Evolutionary conservation across 2,329 filamentous ascomycete species (phyloP), one percentile per base, ranked within the genome.

Genomic region (Trichoderma harzianum): DNA sequence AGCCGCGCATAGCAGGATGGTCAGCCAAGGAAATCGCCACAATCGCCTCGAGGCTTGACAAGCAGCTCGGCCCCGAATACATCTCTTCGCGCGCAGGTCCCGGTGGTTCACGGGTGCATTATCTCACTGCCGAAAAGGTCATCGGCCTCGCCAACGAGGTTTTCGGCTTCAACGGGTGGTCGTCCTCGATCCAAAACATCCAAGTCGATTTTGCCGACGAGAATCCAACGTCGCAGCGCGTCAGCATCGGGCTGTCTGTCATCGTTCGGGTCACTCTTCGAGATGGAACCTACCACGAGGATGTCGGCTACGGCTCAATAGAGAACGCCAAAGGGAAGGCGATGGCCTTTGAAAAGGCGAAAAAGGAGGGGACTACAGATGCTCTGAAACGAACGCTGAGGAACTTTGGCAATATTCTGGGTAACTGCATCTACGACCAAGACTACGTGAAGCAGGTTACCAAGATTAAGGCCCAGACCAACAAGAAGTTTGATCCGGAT

Each of bases 351-450:
- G 96, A 99, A 80, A 99, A 99, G 83, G 95, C 96, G 1, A 99
- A 98, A 85, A 99, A 99, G 81, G 95, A 98, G 84, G 97, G 94
- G 8, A 97, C 94, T 3, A 98, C 97, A 11, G 96, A 99, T 82
- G 96, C 91, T 1, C 80, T 99, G 79, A 99, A 99, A 83, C 88
- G 96, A 75, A 90, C 96, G 1, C 80, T 99, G 77, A 88, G 95
- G 72, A 98, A 91, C 74, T 99, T 99, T 82, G 96, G 96, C 72
- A 98, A 98, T 77, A 92, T 98, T 18, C 86, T 99, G 69, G 96
- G 96, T n/a, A 99, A 98, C 79, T 99, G 96, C 84, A 91, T 99
- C 72, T 98, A 99, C 82, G 96, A 99, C 83, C 97, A 98, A 82
- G 91, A 95, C 73, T 99, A 97, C 79, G 85, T 99, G 71, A 87